These are phyloP conservation scores for Hypoxylon fuscum DNA, from an alignment of 495 filamentous ascomycete genomes.

Conservation along the genomic window DNA sequence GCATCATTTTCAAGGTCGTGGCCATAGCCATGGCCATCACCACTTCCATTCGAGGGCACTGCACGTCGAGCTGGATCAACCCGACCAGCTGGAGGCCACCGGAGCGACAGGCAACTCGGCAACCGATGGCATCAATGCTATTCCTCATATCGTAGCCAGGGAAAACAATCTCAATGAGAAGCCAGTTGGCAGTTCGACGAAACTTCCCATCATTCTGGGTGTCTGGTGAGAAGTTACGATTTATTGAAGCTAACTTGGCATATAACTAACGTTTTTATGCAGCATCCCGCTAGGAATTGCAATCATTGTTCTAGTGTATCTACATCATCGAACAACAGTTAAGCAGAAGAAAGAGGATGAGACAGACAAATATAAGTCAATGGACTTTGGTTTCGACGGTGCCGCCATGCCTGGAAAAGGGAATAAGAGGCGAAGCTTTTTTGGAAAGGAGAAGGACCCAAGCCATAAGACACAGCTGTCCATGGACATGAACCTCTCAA, in stretches of 20 bases:
- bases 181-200: conserved; percentile 65
- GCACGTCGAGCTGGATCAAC: conserved; percentile 17
- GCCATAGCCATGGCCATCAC: conserved; percentile 36
- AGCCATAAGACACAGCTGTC: conserved; percentile 75
- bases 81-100: conserved; percentile 11
- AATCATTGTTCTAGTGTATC: conserved; percentile 71
- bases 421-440: conserved; percentile 56
- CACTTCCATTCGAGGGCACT: conserved; percentile 31
- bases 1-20: conserved; percentile 27
- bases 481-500: conserved; percentile 80
- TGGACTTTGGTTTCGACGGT: conserved; percentile 88
- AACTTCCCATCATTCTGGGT: conserved; percentile 80
- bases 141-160: conserved; percentile 33
- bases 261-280: conserved; percentile 43
- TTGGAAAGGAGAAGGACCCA: conserved; percentile 60
- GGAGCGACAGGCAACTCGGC: neutral
- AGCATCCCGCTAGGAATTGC: conserved; percentile 82
- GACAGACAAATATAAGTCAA: conserved; percentile 87
- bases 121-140: conserved; percentile 20
- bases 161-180: conserved; percentile 59
- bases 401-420: conserved; percentile 40
- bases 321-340: conserved; percentile 79
- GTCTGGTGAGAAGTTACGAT: conserved; percentile 71
- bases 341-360: conserved; percentile 81
- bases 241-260: conserved; percentile 2